Conservation (phyloP, 768 basidiomycete species). For the Tulasnella calospora region DNA sequence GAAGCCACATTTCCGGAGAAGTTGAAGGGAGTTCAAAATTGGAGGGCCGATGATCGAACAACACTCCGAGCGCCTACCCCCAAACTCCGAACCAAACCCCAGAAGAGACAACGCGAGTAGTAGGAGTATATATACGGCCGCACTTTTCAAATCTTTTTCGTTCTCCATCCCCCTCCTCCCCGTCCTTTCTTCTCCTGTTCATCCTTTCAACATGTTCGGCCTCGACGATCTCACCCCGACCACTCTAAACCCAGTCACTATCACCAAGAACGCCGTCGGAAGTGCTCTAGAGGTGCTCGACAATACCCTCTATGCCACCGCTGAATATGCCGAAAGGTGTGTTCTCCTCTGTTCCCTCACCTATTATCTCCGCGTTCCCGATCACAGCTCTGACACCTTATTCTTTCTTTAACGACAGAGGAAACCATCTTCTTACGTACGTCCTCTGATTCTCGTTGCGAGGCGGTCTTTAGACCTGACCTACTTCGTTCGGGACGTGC, state of each 20-base stretch:
- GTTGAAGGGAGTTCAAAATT: background rate
- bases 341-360: background rate
- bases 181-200: background rate
- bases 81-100: background rate
- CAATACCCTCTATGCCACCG: background rate
- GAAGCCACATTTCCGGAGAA: background rate
- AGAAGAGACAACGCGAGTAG: background rate
- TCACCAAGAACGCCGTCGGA: background rate
- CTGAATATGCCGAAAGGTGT: background rate
- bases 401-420: background rate
- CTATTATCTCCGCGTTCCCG: background rate
- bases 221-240: background rate
- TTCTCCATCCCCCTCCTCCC: background rate
- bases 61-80: background rate
- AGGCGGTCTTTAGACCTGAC: conserved; percentile 5
- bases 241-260: background rate
- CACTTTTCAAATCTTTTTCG: background rate
- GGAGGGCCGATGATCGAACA: background rate
- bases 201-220: background rate
- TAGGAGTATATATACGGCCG: background rate
- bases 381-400: background rate
- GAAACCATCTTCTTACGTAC: background rate
- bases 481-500: background rate
- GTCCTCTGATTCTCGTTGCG: background rate
- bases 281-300: background rate